Evolutionary conservation across 2,329 filamentous ascomycete genomes (phyloP).

Genomic region (Aspergillus glaucus): DNA sequence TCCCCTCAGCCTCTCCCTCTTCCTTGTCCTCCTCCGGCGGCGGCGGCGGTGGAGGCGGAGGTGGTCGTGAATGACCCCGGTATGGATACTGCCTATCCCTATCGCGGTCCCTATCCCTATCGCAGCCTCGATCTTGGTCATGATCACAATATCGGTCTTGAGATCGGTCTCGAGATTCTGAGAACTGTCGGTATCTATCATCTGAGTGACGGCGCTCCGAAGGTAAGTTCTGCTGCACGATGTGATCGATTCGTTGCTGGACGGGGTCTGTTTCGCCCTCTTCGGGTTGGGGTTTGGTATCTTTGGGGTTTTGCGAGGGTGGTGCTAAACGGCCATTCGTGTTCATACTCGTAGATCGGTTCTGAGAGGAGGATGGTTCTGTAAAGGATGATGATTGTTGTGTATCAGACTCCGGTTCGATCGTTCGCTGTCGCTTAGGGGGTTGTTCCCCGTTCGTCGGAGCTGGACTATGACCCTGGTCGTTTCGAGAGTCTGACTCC

Average conservation of each 20-base stretch:
- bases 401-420: constrained; percentile 13
- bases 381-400: neutral
- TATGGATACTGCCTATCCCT: constrained; percentile 1
- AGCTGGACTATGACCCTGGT: constrained; percentile 4
- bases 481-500: constrained; percentile 14
- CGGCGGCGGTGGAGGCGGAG: constrained; percentile 13
- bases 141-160: neutral
- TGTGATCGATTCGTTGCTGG: constrained; percentile 32
- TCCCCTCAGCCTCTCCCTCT: constrained; percentile 29
- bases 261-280: constrained; percentile 21
- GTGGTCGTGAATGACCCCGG: neutral
- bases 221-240: constrained; percentile 23
- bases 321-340: constrained; percentile 13
- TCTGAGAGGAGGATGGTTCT: constrained; percentile 7
- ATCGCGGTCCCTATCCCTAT: constrained; percentile 4
- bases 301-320: constrained; percentile 8
- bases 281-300: constrained; percentile 10
- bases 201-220: neutral
- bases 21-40: constrained; percentile 2
- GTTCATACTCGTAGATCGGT: constrained; percentile 13
- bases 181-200: neutral
- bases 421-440: constrained; percentile 29
- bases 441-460: constrained; percentile 19
- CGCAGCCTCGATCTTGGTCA: neutral
- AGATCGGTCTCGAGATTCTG: neutral